phyloP scores from a whole-genome alignment of 352 stramenopile genomes.

The Globisporangium polare region DNA sequence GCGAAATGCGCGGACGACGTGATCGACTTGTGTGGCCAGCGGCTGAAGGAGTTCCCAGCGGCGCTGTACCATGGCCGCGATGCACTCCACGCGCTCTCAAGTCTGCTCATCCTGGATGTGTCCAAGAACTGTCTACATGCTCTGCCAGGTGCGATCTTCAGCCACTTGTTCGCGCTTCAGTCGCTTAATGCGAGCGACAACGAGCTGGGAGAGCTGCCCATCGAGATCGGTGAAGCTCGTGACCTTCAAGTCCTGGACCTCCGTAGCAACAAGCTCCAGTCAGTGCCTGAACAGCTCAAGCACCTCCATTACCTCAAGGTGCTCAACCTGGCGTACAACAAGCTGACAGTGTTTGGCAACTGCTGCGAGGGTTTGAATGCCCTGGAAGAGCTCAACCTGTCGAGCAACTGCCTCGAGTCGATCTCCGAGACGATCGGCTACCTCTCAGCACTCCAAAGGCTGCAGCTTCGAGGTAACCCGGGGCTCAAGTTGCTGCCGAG shows the following conservation, averaged over 20 bases:
- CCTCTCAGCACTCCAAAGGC: constrained; percentile 30
- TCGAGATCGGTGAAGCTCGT: constrained; percentile 45
- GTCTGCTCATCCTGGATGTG: constrained; percentile 63
- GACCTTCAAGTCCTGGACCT: constrained; percentile 47
- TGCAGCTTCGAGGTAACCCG: constrained; percentile 37
- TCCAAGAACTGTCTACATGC: constrained; percentile 41
- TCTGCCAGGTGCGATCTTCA: constrained; percentile 46
- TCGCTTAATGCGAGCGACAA: constrained; percentile 57
- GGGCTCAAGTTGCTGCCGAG: constrained; percentile 36
- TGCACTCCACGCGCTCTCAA: constrained; percentile 45
- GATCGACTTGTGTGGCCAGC: constrained; percentile 32
- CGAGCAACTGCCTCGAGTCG: constrained; percentile 35
- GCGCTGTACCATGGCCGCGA: constrained; percentile 51
- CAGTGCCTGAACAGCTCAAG: constrained; percentile 27
- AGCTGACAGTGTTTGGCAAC: constrained; percentile 38
- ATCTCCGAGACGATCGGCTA: constrained; percentile 35
- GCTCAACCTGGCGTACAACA: constrained; percentile 46
- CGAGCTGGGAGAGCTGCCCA: constrained; percentile 35
- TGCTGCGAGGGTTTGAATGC: constrained; percentile 31
- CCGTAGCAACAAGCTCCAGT: constrained; percentile 44
- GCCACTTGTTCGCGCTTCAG: constrained; percentile 55
- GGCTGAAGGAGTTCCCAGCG: constrained; percentile 35
- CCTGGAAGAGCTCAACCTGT: constrained; percentile 54
- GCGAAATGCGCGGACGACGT: constrained; percentile 50
- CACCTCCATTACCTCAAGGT: constrained; percentile 34